phyloP scores from a whole-genome alignment of 169 alveolate species.

The Eimeria praecox region DNA sequence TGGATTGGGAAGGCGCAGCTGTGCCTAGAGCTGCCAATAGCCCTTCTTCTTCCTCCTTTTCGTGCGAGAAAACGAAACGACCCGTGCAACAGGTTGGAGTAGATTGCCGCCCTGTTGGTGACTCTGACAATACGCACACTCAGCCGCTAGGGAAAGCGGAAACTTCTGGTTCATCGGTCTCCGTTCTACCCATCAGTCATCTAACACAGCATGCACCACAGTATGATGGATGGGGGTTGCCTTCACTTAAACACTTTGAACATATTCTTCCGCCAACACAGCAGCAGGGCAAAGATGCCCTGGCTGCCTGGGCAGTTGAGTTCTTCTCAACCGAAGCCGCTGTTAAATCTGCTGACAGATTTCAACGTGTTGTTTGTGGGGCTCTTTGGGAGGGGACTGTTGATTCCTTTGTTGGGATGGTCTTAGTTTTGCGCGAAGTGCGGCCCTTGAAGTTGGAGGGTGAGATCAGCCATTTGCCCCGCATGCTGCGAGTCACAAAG shows the following conservation, averaged over 20 bases:
- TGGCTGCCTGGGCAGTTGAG: conserved; percentile 21
- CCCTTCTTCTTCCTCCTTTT: background rate
- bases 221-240: background rate
- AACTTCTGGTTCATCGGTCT: background rate
- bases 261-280: background rate
- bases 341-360: background rate
- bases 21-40: background rate
- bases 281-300: background rate
- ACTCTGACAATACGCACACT: background rate
- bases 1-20: background rate
- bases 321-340: background rate
- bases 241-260: background rate
- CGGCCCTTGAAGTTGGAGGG: background rate
- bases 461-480: background rate
- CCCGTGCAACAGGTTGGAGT: background rate
- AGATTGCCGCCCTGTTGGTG: background rate
- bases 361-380: background rate
- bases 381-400: background rate
- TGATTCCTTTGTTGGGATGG: conserved; percentile 1
- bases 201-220: background rate
- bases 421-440: background rate
- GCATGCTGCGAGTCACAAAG: background rate
- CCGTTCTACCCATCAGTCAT: background rate
- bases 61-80: background rate
- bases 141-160: background rate